Evolutionary conservation across 2,329 filamentous ascomycete genomes (phyloP), one percentile per base, ranked within the genome.

Genomic region (Monilinia aucupariae): DNA sequence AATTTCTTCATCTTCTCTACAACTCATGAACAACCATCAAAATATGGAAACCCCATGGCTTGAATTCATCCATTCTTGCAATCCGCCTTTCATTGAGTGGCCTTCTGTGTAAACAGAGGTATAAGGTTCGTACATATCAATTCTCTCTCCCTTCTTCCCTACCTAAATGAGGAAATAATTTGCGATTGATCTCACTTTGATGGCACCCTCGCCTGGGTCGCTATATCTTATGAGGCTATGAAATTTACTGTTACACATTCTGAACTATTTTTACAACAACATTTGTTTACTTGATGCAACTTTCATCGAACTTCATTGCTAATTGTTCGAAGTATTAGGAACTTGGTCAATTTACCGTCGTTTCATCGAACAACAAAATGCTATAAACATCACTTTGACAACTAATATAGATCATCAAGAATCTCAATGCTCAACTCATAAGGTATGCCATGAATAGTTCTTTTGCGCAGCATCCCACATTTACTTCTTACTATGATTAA

Each of bases 221-320:
- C 87, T 83, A 88, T 87, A 92, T 87, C 88, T 82, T 79, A 75
- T 79, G 80, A 83, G 79, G 75, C 84, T 77, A 81, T 96, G 92
- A 96, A 89, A 96, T 90, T 92, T 79, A 87, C 86, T 93, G 92
- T 96, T 96, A 96, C 92, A 96, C 96, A 96, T 96, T 91, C 92
- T 96, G 92, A 96, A 72, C 64, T 63, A 30, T 45, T 69, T 64
- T 30, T 45, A 30, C 52, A 39, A 37, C 39, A 15, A 56, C 30
- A 12, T 43, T n/a, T 59, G 3, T 61, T n/a, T 27, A 25, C 20
- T 25, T 47, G 27, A 7, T 20, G 17, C 15, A 39, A 49, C 3
- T 15, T 41, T 13, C 8, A 17, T n/a, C 6, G 17, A n/a, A 34
- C 41, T 7, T 4, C 2, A 32, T 49, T 34, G 17, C 43, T 62